Base-by-base conservation (phyloP, 495 filamentous ascomycete species). In the Aspergillus leporis region DNA sequence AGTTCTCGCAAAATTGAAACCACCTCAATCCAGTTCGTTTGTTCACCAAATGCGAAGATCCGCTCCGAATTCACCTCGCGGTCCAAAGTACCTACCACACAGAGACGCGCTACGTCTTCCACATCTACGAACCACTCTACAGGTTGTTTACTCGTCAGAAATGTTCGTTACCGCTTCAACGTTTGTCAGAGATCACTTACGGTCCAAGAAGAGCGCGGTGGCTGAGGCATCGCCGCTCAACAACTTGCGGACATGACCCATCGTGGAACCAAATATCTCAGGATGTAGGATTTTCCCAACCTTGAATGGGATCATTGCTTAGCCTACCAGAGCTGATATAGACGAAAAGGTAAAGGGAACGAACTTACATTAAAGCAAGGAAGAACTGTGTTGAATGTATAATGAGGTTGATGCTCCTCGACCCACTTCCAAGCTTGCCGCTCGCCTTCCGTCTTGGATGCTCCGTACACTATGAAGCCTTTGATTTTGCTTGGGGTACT, bases 401-500 rank as follows among this genome's bases (percentile, higher is more conserved):
- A 86, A 0, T 38, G 16, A 0, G 81, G 79, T 43, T 79, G 72
- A 12, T 83, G 50, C 47, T 81, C 73, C 22, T 78, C 67, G 2
- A 80, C 59, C 59, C 83, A 87, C 51, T 76, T 70, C 82, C 81
- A 87, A 3, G 81, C 61, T 4, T 72, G 69, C 34, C 69, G 74
- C 66, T 88, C 85, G 0, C 74, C 78, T 32, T 77, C 73, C 1
- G 75, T 78, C 61, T 89, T 87, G 58, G 78, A 80, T 0, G 82
- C 82, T 0, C 66, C 63, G 58, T 89, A 85, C 2, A 84, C 76
- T 0, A 66, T 70, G n/a, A 77, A 62, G 5, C 73, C 66, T 22
- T 64, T 71, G 3, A 21, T 22, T 5, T 40, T 23, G 0, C n/a
- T 19, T 0, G 63, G 59, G 5, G 55, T 52, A 16, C 49, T 28